Evolutionary conservation across 345 rosid species (phyloP), one percentile per base, ranked within the genome.

Genomic region (Bruguiera gymnorhiza): DNA sequence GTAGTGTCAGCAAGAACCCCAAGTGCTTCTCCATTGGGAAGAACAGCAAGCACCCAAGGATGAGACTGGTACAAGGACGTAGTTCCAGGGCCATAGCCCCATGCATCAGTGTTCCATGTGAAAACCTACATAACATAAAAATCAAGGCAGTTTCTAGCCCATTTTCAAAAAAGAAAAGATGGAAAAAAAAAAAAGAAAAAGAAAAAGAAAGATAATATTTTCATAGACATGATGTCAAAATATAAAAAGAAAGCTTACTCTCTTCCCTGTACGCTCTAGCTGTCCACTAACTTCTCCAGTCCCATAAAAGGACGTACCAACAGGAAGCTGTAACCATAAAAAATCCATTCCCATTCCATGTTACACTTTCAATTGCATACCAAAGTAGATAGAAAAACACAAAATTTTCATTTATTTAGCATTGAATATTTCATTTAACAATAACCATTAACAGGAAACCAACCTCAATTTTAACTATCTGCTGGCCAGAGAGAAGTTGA

Each of bases 231-330:
- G 31, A 78, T 48, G 6, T 39, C 34, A 24, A 64, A 29, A 24
- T 24, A 24, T 24, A 24, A 16, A 69, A 59, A 69, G 67, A 18
- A 65, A 78, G 9, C 96, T 75, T 58, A 89, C 98, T 76, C 96
- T 81, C 73, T 83, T 93, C 32, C 97, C 98, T 0, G 97, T 86
- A 55, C 98, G 90, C 86, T 93, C 98, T 64, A 93, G 86, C 75
- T 80, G 90, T 37, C 98, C 98, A 79, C 97, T 84, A 77, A 85
- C 98, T 91, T 93, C 98, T 39, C 98, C 98, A 27, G 94, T 91
- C 73, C 98, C 98, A 74, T 93, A 93, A 75, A 93, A 84, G 15
- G 92, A 84, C 20, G 96, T 91, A 31, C 96, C 98, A 74, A 57
- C 78, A 68, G 96, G 84, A 80, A 93, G 81, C 98, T 93, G 76